Base-by-base conservation (phyloP, 1,139 yeast genomes). In the Diutina sp. region DNA sequence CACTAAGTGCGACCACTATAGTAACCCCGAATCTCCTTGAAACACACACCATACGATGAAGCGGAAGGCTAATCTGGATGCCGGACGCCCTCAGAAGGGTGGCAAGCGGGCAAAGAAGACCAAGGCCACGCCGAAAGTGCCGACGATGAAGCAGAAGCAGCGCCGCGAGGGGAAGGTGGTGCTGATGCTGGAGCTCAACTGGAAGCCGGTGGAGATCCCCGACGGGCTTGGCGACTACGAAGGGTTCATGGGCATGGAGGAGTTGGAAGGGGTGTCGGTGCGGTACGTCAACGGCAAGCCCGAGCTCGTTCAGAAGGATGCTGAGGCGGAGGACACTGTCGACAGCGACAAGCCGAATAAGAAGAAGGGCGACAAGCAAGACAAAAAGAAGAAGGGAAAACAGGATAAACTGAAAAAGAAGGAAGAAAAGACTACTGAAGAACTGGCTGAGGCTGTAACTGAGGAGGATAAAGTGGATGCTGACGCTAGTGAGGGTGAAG, bases 221-320 rank as follows among this genome's bases (percentile, higher is more conserved):
- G 93, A 88, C 61, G 85, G 90, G 46, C 69, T 89, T 59, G 97
- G 85, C 59, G 96, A 89, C 67, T 87, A 87, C 66, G 91, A 87
- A 64, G 97, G 97, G 0, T 85, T 90, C 62, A 89, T 84, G 69
- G 99, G 97, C 0, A 72, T 93, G 51, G 98, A 93, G 68, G 99
- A 93, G 67, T 80, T 93, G 56, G 97, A 90, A 57, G 97, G 97
- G 32, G 97, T 91, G 29, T 91, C 81, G 63, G 91, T 91, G 5
- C 80, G 80, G 60, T 76, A 82, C 57, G 81, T 83, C 3, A 74
- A 82, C 58, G 96, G 95, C 16, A 73, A 75, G 59, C 82, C 85
- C 0, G 79, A 80, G 61, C 88, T 88, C 64, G 69, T 81, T 29
- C 81, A 83, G 4, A 76, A 73, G 56, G 45, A 32, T 4, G 52